phyloP scores from a whole-genome alignment of 441 rosid species.

The Erysimum cheiri region DNA sequence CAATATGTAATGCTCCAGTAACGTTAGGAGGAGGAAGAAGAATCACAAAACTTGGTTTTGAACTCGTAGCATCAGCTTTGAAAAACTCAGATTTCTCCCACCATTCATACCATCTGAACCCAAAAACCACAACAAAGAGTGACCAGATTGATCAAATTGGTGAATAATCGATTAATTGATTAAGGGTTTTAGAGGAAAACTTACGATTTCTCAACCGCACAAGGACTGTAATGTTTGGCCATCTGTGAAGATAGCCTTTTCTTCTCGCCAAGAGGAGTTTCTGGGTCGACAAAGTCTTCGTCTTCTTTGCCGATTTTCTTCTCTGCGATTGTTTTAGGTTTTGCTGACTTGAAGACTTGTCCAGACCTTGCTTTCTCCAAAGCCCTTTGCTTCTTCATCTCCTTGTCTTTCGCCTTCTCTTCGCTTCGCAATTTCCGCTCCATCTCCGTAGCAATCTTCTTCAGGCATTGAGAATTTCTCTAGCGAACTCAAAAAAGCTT shows the following conservation, averaged over 20 bases:
- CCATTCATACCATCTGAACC: constrained; percentile 81
- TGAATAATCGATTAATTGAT: not conserved
- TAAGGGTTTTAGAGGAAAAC: constrained; percentile 8
- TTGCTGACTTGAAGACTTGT: constrained; percentile 47
- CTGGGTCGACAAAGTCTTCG: constrained; percentile 54
- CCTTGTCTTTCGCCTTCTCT: constrained; percentile 58
- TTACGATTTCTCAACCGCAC: constrained; percentile 76
- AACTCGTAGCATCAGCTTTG: constrained; percentile 70
- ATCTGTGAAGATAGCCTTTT: constrained; percentile 72
- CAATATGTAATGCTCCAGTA: constrained; percentile 91
- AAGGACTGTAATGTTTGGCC: constrained; percentile 54
- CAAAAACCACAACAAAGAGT: constrained; percentile 44
- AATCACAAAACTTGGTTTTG: constrained; percentile 73
- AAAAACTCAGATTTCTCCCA: constrained; percentile 83
- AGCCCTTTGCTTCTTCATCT: constrained; percentile 78
- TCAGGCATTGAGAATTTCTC: too few relatives aligned
- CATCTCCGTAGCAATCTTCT: not conserved
- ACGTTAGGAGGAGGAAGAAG: constrained; percentile 98
- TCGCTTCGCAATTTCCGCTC: not conserved
- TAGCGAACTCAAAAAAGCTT: too few relatives aligned
- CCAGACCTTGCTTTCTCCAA: constrained; percentile 65
- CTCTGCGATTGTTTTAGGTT: constrained; percentile 41
- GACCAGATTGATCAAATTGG: too few relatives aligned
- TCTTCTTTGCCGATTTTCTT: constrained; percentile 43
- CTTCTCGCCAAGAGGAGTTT: constrained; percentile 57